Evolutionary conservation across 2,329 filamentous ascomycete species (phyloP).

Genomic region (Ascochyta lentis): DNA sequence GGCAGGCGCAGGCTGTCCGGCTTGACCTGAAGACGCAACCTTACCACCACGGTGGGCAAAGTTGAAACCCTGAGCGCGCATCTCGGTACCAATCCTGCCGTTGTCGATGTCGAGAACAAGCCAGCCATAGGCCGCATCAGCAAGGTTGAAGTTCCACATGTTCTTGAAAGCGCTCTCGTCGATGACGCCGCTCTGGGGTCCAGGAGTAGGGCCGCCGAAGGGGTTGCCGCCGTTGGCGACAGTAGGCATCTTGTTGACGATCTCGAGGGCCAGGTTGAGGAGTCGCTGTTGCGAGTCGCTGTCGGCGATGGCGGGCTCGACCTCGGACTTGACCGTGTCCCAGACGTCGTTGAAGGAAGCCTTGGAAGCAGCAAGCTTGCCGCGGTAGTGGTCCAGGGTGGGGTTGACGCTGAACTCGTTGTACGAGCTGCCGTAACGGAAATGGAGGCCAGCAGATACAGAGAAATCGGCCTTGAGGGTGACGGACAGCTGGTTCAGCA

Average conservation of each 20-base stretch:
- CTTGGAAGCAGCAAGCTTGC: constrained; percentile 96
- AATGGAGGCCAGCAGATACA: constrained; percentile 94
- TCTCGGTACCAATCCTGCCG: constrained; percentile 95
- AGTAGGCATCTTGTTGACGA: constrained; percentile 98
- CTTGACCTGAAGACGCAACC: constrained; percentile 50
- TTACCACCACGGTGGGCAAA: constrained; percentile 95
- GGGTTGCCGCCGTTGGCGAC: constrained; percentile 96
- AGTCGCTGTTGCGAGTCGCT: constrained; percentile 95
- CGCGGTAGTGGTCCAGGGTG: constrained; percentile 95
- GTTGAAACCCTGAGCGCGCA: constrained; percentile 99
- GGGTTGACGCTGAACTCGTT: constrained; percentile 99
- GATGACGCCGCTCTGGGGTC: constrained; percentile 81
- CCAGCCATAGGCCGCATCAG: constrained; percentile 96
- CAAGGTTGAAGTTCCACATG: constrained; percentile 99
- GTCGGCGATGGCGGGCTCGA: constrained; percentile 90
- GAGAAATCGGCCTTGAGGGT: constrained; percentile 98
- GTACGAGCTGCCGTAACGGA: constrained; percentile 98
- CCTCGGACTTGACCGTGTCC: constrained; percentile 97
- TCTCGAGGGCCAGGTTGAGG: constrained; percentile 85
- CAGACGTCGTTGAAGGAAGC: constrained; percentile 99
- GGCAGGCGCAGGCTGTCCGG: constrained; percentile 46
- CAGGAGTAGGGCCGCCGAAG: constrained; percentile 84
- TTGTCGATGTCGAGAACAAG: constrained; percentile 94
- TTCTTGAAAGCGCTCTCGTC: constrained; percentile 99
- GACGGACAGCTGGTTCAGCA: constrained; percentile 96